Evolutionary conservation across 371 early-diverging fungal genomes (phyloP).

Genomic region (Apophysomyces variabilis): DNA sequence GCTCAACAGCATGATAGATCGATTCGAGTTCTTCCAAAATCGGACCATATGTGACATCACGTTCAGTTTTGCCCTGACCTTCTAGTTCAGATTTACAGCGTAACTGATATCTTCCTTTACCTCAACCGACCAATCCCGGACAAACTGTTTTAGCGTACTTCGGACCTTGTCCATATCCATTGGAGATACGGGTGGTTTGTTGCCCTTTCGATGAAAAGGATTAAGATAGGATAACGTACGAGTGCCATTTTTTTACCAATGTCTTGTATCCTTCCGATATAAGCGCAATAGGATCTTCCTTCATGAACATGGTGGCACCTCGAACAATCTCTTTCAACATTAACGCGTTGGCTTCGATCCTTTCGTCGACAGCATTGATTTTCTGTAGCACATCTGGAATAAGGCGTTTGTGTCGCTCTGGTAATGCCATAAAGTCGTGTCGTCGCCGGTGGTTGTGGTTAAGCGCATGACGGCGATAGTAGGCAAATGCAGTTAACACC

Average conservation of each 20-base stretch:
- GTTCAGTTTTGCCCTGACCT: slow-evolving; percentile 73
- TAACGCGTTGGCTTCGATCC: slow-evolving; percentile 50
- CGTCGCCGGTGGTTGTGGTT: slow-evolving; percentile 74
- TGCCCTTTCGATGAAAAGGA: slow-evolving; percentile 14
- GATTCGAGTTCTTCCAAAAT: slow-evolving; percentile 73
- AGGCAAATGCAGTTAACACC: slow-evolving; percentile 72
- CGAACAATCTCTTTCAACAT: slow-evolving; percentile 53
- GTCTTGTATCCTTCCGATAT: slow-evolving; percentile 43
- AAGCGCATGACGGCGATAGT: slow-evolving; percentile 72
- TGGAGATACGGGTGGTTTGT: slow-evolving; percentile 59
- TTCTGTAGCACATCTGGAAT: slow-evolving; percentile 58
- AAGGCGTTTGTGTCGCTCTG: slow-evolving; percentile 69
- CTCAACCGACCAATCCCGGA: slow-evolving; percentile 90
- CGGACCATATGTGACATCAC: slow-evolving; percentile 81
- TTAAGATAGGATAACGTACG: not conserved
- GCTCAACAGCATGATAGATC: slow-evolving; percentile 49
- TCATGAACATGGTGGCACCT: slow-evolving; percentile 42
- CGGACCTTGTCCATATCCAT: slow-evolving; percentile 88
- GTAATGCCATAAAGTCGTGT: slow-evolving; percentile 65
- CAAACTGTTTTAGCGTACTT: slow-evolving; percentile 89
- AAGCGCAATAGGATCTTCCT: slow-evolving; percentile 48
- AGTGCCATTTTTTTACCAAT: not conserved
- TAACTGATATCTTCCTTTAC: slow-evolving; percentile 26
- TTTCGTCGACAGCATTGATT: slow-evolving; percentile 52
- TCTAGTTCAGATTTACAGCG: not conserved